A percentile compares a stretch with the other conserved stretches of the same genome.
Evolutionary conservation across 1,284 basidiomycete genomes (phyloP).

Genomic region (Marasmius sp.): DNA sequence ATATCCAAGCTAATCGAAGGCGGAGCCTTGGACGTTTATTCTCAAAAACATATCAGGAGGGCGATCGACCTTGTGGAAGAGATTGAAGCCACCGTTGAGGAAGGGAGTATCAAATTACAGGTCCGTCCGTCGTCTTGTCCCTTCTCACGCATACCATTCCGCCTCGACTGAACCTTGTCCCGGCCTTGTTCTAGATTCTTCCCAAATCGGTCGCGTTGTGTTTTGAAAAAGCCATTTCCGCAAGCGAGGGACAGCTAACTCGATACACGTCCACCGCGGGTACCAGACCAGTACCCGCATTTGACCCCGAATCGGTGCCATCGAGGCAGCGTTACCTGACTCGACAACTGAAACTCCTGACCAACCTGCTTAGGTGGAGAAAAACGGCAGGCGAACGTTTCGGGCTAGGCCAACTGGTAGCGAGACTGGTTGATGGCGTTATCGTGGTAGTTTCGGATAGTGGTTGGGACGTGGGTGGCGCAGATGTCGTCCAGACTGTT

Average conservation of each 20-base stretch:
- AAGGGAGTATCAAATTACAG: slow-evolving; percentile 67
- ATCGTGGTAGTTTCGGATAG: slow-evolving; percentile 70
- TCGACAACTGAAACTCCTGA: slow-evolving; percentile 72
- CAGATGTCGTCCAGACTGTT: slow-evolving; percentile 65
- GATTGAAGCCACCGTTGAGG: slow-evolving; percentile 75
- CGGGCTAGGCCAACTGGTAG: slow-evolving; percentile 56
- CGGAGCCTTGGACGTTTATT: slow-evolving; percentile 84
- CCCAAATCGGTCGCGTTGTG: slow-evolving; percentile 60
- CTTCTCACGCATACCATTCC: slow-evolving; percentile 4
- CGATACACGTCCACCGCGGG: slow-evolving; percentile 33
- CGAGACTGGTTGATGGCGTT: slow-evolving; percentile 56
- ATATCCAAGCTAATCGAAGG: slow-evolving; percentile 69
- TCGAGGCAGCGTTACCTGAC: slow-evolving; percentile 72
- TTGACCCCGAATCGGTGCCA: slow-evolving; percentile 76
- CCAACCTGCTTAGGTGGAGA: slow-evolving; percentile 75
- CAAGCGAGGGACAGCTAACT: slow-evolving; percentile 46
- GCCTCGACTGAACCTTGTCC: not conserved
- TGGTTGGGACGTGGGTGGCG: slow-evolving; percentile 89
- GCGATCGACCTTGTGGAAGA: slow-evolving; percentile 80
- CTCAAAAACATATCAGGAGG: slow-evolving; percentile 60
- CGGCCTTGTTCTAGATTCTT: slow-evolving; percentile 47
- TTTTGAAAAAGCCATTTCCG: slow-evolving; percentile 59
- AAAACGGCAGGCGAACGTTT: slow-evolving; percentile 68
- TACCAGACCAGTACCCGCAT: slow-evolving; percentile 46
- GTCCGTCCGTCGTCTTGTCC: slow-evolving; percentile 41